Base-by-base conservation (phyloP, 2,329 filamentous ascomycete species). In the Penicillium sp. region DNA sequence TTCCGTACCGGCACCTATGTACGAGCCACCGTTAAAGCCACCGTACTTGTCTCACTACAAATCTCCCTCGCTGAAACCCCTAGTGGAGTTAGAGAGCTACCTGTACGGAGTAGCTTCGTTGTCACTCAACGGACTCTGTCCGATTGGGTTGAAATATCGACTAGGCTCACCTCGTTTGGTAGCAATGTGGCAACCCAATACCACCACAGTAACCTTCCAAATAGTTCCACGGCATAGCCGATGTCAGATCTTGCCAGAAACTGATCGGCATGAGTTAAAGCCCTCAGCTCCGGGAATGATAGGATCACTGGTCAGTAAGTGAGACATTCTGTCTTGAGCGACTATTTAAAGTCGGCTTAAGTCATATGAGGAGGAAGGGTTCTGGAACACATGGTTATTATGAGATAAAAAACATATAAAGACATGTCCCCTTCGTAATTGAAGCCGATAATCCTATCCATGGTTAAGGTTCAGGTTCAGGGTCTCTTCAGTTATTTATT, bases 241-340 rank as follows among this genome's bases (percentile, higher is more conserved):
- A 46, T 2, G 21, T 13, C 8, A 41, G 40, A 15, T 46, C 40
- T 52, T 45, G 19, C 21, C 21, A 27, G 43, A 48, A 23, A 4
- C 29, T 47, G 41, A 13, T 55, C 40, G 33, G 27, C 40, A 39
- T 3, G 36, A 16, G 34, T 19, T 4, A 33, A 43, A 21, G 23
- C n/a, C 15, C 34, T 43, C 5, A 50, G 36, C 31, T 46, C 34
- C 29, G 19, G 21, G 8, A 16, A 40, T 48, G 10, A 31, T 33
- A 29, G 29, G 39, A 40, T 33, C 44, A 34, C 41, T 29, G 43
- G 43, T 41, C 41, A 50, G 15, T 16, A 43, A 36, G 31, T 62
- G 60, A 64, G 58, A 64, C 61, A 60, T 21, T 25, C 21, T 36
- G 48, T 31, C 9, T 38, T 11, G 21, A 25, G 25, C 38, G 31